Conservation (phyloP, 2,329 filamentous ascomycete genomes). For the Pseudogymnoascus verrucosus region DNA sequence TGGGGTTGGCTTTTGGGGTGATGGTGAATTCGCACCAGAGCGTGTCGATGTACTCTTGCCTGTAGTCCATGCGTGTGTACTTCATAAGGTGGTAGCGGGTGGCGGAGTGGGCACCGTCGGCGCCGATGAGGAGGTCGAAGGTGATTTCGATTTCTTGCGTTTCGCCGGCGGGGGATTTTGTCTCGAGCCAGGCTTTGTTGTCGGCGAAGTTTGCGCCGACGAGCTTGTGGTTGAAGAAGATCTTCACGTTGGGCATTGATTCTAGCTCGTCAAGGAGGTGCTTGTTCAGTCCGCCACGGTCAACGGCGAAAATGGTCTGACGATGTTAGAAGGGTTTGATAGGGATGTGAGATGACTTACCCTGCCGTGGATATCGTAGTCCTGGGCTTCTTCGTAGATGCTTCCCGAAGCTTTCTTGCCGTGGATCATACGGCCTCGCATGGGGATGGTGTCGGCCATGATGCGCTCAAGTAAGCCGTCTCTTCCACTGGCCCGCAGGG, state of each 20-base stretch:
- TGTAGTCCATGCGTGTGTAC: constrained; percentile 79
- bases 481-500: constrained; percentile 64
- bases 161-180: constrained; percentile 26
- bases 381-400: constrained; percentile 70
- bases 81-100: constrained; percentile 95
- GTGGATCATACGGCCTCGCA: constrained; percentile 96
- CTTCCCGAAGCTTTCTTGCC: constrained; percentile 55
- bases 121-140: constrained; percentile 93
- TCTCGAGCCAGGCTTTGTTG: constrained; percentile 82
- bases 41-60: constrained; percentile 92
- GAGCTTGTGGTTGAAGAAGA: constrained; percentile 91
- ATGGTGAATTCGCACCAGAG: constrained; percentile 96
- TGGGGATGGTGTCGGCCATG: constrained; percentile 73
- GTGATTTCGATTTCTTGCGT: constrained; percentile 63
- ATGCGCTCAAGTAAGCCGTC: constrained; percentile 64
- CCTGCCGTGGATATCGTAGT: constrained; percentile 82
- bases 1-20: constrained; percentile 35
- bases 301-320: constrained; percentile 76
- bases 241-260: constrained; percentile 75
- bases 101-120: constrained; percentile 89
- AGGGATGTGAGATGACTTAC: constrained; percentile 41
- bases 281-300: constrained; percentile 76
- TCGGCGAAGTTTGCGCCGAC: constrained; percentile 77
- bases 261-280: constrained; percentile 77
- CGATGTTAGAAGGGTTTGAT: not conserved